Base-by-base conservation (phyloP, 2,329 filamentous ascomycete genomes). In the Microcyclospora pomicola region DNA sequence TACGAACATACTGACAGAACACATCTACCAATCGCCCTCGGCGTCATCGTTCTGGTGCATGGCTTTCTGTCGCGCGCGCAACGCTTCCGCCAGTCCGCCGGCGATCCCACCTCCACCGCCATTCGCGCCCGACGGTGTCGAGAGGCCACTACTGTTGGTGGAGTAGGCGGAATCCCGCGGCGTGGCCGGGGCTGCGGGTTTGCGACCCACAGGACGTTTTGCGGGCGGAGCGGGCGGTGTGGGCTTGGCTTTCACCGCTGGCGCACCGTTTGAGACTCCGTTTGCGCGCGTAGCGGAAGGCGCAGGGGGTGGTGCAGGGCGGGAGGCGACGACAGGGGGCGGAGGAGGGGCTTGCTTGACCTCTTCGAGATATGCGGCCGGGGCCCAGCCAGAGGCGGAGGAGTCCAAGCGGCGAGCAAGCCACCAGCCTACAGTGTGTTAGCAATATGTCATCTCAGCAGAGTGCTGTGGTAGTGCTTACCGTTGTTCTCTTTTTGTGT, bases 401-500 rank as follows among this genome's bases (percentile, higher is more conserved):
- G 68, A 68, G 51, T 75, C 65, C 35, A 65, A 63, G 44, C 80
- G 82, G 66, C 85, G 88, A 45, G 80, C 91, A 34, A 96, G 70
- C 88, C 88, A 96, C 91, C 91, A 98, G 37, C 91, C 88, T 94
- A 49, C 30, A 31, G 15, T 14, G 51, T 40, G 56, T 58, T 37
- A 40, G 48, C 38, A 16, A 31, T n/a, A 13, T 7, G 13, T 29
- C 24, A 27, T n/a, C 12, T 9, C 12, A 31, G 14, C 9, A 9
- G 14, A 31, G 30, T n/a, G 12, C 12, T 31, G 30, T n/a, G 5
- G 9, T 31, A 4, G 30, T 31, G 30, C 79, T 60, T 74, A 94
- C 88, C 91, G 58, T 96, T 96, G 59, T 73, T 79, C 62, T 95
- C 88, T 62, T 95, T 95, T 55, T 91, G 81, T n/a, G 92, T 73